Base-by-base conservation (phyloP, 1,139 yeast species). In the Yamadazyma dendronema region DNA sequence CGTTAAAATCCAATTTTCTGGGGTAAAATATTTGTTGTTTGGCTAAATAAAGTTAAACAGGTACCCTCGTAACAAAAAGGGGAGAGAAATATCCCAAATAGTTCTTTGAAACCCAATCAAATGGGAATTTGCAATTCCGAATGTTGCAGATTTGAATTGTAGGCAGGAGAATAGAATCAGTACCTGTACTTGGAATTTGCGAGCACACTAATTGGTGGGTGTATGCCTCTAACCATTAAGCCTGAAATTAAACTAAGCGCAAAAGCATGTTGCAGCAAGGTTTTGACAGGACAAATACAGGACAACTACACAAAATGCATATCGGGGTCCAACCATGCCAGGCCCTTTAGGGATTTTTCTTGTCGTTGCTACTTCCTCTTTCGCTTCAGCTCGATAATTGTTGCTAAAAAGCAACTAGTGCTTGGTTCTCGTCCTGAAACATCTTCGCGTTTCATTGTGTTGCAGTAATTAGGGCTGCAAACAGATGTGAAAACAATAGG, bases 391-490 rank as follows among this genome's bases (percentile, higher is more conserved):
- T 19, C 22, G 22, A 19, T 19, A 19, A 19, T 26, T 13, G 12
- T 26, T 26, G 29, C 29, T 26, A 14, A 13, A 14, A 5, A 4
- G 8, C 16, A 26, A 14, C 17, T 6, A 26, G 14, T 26, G 29
- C 29, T 26, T 26, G 29, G 16, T 26, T 13, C 17, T 14, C 11
- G 26, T 9, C 26, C 29, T 17, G n/a, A 13, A 8, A 8, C 12
- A 26, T 26, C 29, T 7, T 12, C 29, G 29, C 29, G 29, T 7
- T 26, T 14, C 17, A 26, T 26, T 26, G 29, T 26, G 12, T 26
- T n/a, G 17, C 17, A 12, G 17, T 11, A 12, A 13, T 26, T 13
- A 5, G 29, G 29, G 29, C 29, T 26, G 29, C 29, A 26, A 26
- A 26, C 29, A 14, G 16, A 13, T 13, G 17, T 11, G 6, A 14